Base-by-base conservation (phyloP, 495 filamentous ascomycete genomes). In the Xylaria nigripes region DNA sequence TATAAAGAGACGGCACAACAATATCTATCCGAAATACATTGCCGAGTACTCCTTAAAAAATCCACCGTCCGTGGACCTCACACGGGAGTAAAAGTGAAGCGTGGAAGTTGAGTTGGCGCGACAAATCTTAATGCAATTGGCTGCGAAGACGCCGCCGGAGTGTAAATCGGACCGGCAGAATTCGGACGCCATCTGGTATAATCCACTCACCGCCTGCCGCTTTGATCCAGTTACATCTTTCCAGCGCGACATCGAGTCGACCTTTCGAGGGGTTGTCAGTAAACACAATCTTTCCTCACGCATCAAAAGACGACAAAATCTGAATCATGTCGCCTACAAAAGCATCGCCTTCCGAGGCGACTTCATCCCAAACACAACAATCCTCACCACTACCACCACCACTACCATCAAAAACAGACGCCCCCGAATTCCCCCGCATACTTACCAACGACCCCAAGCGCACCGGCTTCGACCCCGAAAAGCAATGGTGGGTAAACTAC, bases 401-500 rank as follows among this genome's bases (percentile, higher is more conserved):
- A 27, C 30, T 56, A 50, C 21, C 53, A 36, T 6, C 43, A 29
- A 32, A 42, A 10, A 8, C 18, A 19, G 29, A 45, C 40, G 42
- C 58, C 36, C 27, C 58, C 27, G 45, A 44, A 23, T 30, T 63
- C 55, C 55, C 66, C 30, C 45, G 53, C 42, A 71, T 68, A 64
- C 45, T 72, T 52, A 43, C 58, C 15, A 78, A 79, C 68, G 73
- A 79, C 67, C 75, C 78, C 10, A 54, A 64, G 22, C 70, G 72
- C 51, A 80, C 78, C 0, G 76, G 84, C 55, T 84, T 87, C 73
- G 82, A 87, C 65, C 76, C 79, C 13, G 52, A 66, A 43, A 79
- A 71, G 48, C 75, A 78, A 4, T 78, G 81, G 74, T 95, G 87
- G 83, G 76, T 81, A 54, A 93, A 87, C 67, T 83, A 83, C 65